phyloP scores from a whole-genome alignment of 768 basidiomycete species.

The Boletus patriciae region DNA sequence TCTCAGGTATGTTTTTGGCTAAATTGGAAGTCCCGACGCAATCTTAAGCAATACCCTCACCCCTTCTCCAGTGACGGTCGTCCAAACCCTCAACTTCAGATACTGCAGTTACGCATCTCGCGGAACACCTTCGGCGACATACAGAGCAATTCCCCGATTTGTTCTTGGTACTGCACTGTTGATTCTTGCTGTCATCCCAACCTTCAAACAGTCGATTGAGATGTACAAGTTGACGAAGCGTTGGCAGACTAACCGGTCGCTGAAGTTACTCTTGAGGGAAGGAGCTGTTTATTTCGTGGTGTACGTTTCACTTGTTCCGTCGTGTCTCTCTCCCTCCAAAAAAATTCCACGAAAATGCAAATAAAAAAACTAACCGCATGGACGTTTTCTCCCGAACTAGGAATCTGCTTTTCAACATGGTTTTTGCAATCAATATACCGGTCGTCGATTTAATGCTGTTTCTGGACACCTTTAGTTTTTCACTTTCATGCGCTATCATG shows the following conservation, averaged over 20 bases:
- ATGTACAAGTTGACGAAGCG: constrained; percentile 10
- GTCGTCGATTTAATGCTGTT: neutral
- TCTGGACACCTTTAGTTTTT: neutral
- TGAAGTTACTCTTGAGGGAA: constrained; percentile 9
- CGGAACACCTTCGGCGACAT: neutral
- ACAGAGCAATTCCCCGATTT: constrained; percentile 7
- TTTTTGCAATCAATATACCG: neutral
- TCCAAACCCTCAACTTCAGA: neutral
- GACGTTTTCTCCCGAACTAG: neutral
- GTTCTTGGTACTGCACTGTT: constrained; percentile 2
- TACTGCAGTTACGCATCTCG: constrained; percentile 1
- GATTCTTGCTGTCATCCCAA: neutral
- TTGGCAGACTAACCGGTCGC: constrained; percentile 5
- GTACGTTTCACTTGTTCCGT: neutral
- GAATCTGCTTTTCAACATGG: constrained; percentile 7
- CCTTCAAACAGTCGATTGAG: neutral
- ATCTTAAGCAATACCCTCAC: too few species aligned
- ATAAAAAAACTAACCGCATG: neutral
- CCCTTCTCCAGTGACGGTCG: neutral
- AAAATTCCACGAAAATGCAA: neutral
- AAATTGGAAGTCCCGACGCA: too few species aligned
- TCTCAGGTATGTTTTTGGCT: constrained; percentile 4
- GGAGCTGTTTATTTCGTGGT: constrained; percentile 12
- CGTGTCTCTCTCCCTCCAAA: neutral
- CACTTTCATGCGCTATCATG: constrained; percentile 3